A percentile compares a stretch with the other conserved stretches of the same genome.
These are phyloP conservation scores for Oryza nivara DNA, from an alignment of 176 grass and related monocot genomes.

Conservation along the genomic window DNA sequence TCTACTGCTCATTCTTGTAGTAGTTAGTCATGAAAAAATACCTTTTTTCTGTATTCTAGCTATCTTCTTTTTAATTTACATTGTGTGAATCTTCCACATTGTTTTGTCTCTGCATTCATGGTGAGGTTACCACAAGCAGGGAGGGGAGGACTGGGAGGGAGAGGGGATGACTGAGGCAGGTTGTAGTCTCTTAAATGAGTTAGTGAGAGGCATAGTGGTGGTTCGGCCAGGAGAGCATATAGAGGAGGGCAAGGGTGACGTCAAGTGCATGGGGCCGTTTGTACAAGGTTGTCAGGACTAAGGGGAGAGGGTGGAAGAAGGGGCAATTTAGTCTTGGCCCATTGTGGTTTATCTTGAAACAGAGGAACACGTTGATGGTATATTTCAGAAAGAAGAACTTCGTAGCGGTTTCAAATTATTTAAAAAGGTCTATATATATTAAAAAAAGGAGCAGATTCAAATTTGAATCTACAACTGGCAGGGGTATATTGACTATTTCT, in stretches of 20 bases:
- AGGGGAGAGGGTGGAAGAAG: too few species aligned
- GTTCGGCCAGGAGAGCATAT: not conserved
- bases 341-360: too few species aligned
- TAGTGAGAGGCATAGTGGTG: not conserved
- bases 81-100: conserved; percentile 12
- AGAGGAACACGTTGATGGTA: too few species aligned
- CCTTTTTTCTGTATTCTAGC: conserved; percentile 14
- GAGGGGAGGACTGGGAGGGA: not conserved
- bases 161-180: not conserved
- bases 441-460: not conserved
- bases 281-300: not conserved
- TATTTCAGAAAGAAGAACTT: too few species aligned
- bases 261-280: not conserved
- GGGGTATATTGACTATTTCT: not conserved
- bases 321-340: too few species aligned
- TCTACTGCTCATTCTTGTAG: not conserved
- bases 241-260: not conserved
- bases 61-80: conserved; percentile 12
- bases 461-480: not conserved
- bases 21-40: not conserved
- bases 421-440: too few species aligned
- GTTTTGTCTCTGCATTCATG: not conserved
- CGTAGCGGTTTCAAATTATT: too few species aligned
- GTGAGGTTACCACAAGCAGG: not conserved
- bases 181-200: not conserved